Evolutionary conservation across 805 yeast species (phyloP).

Genomic region (Torulaspora quercuum): DNA sequence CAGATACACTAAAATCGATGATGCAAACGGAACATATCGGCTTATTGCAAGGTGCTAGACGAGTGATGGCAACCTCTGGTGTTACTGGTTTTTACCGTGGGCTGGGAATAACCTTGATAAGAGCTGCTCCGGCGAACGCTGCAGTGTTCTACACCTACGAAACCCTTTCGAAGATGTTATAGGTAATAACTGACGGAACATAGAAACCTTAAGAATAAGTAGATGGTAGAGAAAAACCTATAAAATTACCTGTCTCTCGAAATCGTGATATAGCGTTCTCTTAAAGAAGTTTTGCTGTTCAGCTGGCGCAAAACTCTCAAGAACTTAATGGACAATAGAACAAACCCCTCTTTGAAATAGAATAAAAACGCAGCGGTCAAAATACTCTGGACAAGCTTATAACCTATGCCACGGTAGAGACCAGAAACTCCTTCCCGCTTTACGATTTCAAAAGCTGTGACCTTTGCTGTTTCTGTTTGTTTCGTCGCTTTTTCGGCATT

Average conservation of each 20-base stretch:
- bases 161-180: constrained; percentile 31
- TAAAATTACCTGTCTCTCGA: neutral
- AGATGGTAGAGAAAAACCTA: constrained; percentile 2
- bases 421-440: constrained; percentile 69
- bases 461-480: constrained; percentile 1
- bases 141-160: constrained; percentile 80
- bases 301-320: constrained; percentile 40
- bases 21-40: constrained; percentile 52
- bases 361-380: constrained; percentile 86
- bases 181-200: constrained; percentile 1
- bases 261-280: constrained; percentile 1
- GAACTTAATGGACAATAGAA: constrained; percentile 52
- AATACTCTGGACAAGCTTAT: constrained; percentile 80
- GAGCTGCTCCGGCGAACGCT: constrained; percentile 91
- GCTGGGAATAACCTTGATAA: constrained; percentile 69
- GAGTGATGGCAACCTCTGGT: constrained; percentile 54
- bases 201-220: no score
- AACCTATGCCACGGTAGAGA: constrained; percentile 75
- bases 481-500: constrained; percentile 20
- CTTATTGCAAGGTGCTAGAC: constrained; percentile 45
- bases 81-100: constrained; percentile 76
- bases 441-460: constrained; percentile 52
- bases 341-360: constrained; percentile 84
- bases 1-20: constrained; percentile 84
- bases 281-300: constrained; percentile 1